Percentiles rank a stretch among this genome's conserved stretches.
These are phyloP conservation scores for Drechmeria coniospora DNA, from an alignment of 2,329 filamentous ascomycete genomes.

Conservation along the genomic window DNA sequence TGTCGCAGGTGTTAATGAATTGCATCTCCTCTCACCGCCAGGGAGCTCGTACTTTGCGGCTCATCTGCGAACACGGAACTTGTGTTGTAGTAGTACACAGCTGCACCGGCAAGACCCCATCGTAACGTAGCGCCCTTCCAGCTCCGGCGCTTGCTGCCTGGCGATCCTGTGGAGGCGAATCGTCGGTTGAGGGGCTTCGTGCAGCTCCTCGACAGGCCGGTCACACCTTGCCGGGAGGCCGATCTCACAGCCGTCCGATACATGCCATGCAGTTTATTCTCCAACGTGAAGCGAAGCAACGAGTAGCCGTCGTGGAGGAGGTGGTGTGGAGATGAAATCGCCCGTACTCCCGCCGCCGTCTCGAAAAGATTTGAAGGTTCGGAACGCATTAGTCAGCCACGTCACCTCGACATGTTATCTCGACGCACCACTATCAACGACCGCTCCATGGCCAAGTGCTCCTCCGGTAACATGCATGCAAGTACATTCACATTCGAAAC, in stretches of 20 bases:
- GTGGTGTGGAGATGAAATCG: neutral
- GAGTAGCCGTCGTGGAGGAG: neutral
- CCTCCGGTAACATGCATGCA: too few species aligned
- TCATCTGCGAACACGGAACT: slow-evolving; percentile 78
- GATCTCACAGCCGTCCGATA: slow-evolving; percentile 36
- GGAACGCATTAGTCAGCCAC: slow-evolving; percentile 2
- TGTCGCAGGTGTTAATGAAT: slow-evolving; percentile 6
- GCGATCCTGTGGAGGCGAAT: slow-evolving; percentile 33
- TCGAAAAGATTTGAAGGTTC: too few species aligned
- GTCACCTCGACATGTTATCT: too few species aligned
- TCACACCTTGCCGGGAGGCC: slow-evolving; percentile 27
- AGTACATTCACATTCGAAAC: too few species aligned
- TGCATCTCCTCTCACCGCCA: neutral
- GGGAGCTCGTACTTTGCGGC: slow-evolving; percentile 47
- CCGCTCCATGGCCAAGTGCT: too few species aligned
- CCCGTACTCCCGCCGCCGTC: too few species aligned
- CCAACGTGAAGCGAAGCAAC: slow-evolving; percentile 1
- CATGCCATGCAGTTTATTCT: slow-evolving; percentile 19
- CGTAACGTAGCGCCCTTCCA: slow-evolving; percentile 66
- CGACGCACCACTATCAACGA: too few species aligned
- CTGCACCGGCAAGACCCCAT: slow-evolving; percentile 60
- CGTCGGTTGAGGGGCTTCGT: slow-evolving; percentile 30
- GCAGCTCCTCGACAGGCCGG: slow-evolving; percentile 24
- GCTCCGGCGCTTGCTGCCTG: slow-evolving; percentile 53
- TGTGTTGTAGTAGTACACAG: slow-evolving; percentile 90